Evolutionary conservation across 768 basidiomycete genomes (phyloP), one percentile per base, ranked within the genome.

Genomic region (Nevesoporus exiguus): DNA sequence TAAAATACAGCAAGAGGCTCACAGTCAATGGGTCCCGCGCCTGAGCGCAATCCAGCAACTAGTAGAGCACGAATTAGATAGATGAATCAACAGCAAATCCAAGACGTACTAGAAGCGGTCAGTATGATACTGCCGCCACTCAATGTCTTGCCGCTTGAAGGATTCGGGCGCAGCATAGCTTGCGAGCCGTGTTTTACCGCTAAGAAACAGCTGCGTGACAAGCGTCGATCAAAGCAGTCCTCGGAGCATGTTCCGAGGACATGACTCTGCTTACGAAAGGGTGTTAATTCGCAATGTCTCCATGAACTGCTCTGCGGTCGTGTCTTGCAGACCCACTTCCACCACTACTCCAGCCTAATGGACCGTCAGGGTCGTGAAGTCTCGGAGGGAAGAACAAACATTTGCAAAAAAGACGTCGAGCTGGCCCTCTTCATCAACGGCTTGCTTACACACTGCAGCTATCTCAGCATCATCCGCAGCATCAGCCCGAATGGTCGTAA

Each of bases 361-460:
- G 21, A 36, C 17, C 30, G 37, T 54, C 37, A 67, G 46, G 25
- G 31, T 41, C 22, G 39, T 19, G 30, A 50, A n/a, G 19, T 51
- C 39, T 21, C 40, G 1, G 34, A 40, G 22, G 43, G 15, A 52
- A 34, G 24, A 11, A 52, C 83, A 49, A 64, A 92, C 94, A 67
- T 98, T 97, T 31, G 95, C 95, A 66, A 94, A 98, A 77, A 97
- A 97, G 58, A 95, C 85, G 61, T 98, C 95, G 13, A 98, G 76
- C 55, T 83, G 80, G 9, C 93, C 93, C 66, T 95, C 86, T 56
- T 97, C 93, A 40, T 80, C 71, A 30, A 93, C 63, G 3, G 88
- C 91, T 53, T 76, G 83, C 52, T 85, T 73, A 68, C 93, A 93
- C 1, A 93, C 67, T 7, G 71, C 72, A 21, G 80, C 75, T 52